A percentile compares a stretch with the other conserved stretches of the same genome.
phyloP scores from a whole-genome alignment of 192 early-diverging fungal species.

The Backusella circina region DNA sequence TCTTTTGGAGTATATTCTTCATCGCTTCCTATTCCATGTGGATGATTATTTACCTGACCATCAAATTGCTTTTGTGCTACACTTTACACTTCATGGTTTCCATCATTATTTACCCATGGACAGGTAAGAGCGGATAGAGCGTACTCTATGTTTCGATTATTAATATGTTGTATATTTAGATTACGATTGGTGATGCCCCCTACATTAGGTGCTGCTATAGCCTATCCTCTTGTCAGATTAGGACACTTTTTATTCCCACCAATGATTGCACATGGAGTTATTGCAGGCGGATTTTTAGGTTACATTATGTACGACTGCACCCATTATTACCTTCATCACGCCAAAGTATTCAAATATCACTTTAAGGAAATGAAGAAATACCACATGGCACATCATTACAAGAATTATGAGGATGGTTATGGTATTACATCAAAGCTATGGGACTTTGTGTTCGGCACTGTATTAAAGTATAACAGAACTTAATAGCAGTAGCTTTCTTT shows the following conservation, averaged over 20 bases:
- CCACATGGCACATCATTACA: conserved; percentile 95
- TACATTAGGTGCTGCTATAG: conserved; percentile 69
- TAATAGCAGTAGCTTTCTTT: neutral
- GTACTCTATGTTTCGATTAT: conserved; percentile 16
- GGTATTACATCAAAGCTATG: conserved; percentile 91
- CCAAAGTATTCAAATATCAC: conserved; percentile 64
- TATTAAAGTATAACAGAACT: conserved; percentile 35
- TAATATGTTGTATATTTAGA: conserved; percentile 32
- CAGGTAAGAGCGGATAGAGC: conserved; percentile 42
- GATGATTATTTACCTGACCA: conserved; percentile 87
- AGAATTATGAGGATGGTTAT: conserved; percentile 80
- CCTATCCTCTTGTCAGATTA: conserved; percentile 53
- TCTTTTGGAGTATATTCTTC: conserved; percentile 85
- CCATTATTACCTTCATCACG: conserved; percentile 96
- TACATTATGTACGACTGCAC: conserved; percentile 92
- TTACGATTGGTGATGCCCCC: conserved; percentile 97
- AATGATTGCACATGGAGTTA: conserved; percentile 61
- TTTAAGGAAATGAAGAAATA: conserved; percentile 89
- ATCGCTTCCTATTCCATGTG: conserved; percentile 93
- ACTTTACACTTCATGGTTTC: conserved; percentile 93
- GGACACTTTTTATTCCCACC: conserved; percentile 59
- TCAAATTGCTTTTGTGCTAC: conserved; percentile 65
- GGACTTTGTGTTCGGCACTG: conserved; percentile 81
- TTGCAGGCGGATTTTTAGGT: conserved; percentile 72
- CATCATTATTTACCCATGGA: conserved; percentile 98